A percentile compares a stretch with the other conserved stretches of the same genome.
phyloP scores from a whole-genome alignment of 169 alveolate genomes.

The Plasmodium malariae region DNA sequence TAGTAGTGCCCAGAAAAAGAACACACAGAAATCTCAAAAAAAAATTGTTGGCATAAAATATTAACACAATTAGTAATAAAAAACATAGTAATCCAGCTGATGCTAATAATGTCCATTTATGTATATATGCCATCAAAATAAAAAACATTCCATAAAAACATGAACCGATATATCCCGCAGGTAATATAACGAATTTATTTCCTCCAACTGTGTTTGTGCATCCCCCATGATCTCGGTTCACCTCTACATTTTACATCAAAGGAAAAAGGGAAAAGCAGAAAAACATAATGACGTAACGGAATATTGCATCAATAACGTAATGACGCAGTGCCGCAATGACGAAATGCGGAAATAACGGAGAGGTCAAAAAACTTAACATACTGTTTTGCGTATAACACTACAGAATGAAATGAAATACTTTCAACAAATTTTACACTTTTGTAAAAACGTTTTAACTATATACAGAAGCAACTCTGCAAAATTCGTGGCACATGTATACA shows the following conservation, averaged over 20 bases:
- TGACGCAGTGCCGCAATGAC: too few relatives aligned
- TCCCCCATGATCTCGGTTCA: slow-evolving; percentile 83
- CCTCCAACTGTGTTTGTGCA: slow-evolving; percentile 84
- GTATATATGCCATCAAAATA: slow-evolving; percentile 79
- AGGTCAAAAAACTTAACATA: too few relatives aligned
- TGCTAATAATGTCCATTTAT: slow-evolving; percentile 79
- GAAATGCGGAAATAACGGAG: too few relatives aligned
- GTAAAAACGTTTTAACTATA: too few relatives aligned
- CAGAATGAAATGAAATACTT: too few relatives aligned
- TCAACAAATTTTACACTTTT: neutral
- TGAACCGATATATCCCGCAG: slow-evolving; percentile 86
- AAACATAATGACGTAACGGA: neutral
- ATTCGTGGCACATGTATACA: neutral
- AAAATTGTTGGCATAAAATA: slow-evolving; percentile 79
- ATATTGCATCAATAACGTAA: too few relatives aligned
- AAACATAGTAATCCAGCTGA: slow-evolving; percentile 79
- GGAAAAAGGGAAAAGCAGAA: neutral
- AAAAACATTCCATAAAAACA: slow-evolving; percentile 84
- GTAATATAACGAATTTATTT: slow-evolving; percentile 74
- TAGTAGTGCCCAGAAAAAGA: slow-evolving; percentile 69
- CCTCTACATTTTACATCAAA: slow-evolving; percentile 75
- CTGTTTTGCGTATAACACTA: too few relatives aligned
- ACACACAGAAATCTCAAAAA: slow-evolving; percentile 78
- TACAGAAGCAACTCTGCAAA: neutral
- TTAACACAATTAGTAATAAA: slow-evolving; percentile 78